These are phyloP conservation scores for Russula sp. DNA, from an alignment of 768 basidiomycete genomes.

Conservation along the genomic window DNA sequence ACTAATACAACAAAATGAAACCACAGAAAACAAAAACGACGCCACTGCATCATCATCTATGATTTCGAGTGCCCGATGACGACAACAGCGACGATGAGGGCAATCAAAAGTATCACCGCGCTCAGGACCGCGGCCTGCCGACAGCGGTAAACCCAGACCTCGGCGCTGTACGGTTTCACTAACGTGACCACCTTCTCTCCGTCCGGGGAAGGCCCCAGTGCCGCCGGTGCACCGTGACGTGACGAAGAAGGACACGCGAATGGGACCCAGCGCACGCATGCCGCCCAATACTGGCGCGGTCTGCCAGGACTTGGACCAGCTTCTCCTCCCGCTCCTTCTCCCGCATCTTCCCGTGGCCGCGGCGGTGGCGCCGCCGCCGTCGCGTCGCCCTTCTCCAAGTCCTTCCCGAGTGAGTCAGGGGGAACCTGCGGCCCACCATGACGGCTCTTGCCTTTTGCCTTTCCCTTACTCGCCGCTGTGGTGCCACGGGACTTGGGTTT, in stretches of 20 bases:
- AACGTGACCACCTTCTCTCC: slow-evolving; percentile 19
- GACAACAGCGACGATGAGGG: slow-evolving; percentile 45
- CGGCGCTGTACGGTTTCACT: slow-evolving; percentile 22
- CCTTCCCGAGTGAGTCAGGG: not conserved
- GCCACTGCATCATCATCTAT: not conserved
- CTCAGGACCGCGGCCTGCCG: slow-evolving; percentile 56
- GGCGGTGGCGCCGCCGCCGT: slow-evolving; percentile 1
- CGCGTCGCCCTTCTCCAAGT: slow-evolving; percentile 9
- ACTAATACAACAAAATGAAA: not conserved
- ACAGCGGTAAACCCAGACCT: slow-evolving; percentile 39
- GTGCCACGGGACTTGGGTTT: not conserved
- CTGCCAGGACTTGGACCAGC: slow-evolving; percentile 14
- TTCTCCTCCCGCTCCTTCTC: slow-evolving; percentile 21
- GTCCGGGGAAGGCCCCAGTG: slow-evolving; percentile 30
- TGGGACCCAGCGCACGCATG: not conserved
- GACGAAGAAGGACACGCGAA: not conserved
- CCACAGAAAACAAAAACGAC: not conserved
- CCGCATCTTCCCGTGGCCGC: not conserved
- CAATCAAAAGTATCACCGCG: slow-evolving; percentile 41
- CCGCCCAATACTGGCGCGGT: not conserved
- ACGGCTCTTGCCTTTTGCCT: not conserved
- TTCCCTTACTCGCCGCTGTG: not conserved
- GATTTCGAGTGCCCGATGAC: slow-evolving; percentile 22
- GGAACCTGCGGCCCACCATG: slow-evolving; percentile 7
- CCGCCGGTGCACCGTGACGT: slow-evolving; percentile 23